Evolutionary conservation across 2,329 filamentous ascomycete species (phyloP), one percentile per base, ranked within the genome.

Genomic region (Penicillium sp.): DNA sequence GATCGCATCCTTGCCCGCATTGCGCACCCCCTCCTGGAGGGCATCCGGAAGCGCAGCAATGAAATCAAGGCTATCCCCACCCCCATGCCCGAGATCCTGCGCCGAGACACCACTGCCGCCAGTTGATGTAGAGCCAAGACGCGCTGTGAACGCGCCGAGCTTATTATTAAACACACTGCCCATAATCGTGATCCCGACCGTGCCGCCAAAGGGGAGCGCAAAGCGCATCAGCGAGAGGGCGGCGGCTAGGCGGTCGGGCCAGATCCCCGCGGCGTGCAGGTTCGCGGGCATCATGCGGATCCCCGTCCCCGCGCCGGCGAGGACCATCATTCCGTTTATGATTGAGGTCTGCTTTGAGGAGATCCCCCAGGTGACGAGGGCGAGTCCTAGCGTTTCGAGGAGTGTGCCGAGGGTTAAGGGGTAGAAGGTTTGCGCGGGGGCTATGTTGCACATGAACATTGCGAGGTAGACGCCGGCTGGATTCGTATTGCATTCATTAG

Each of bases 161-260:
- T 83, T 81, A 57, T 91, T 91, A 70, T 90, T 89, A 73, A 90
- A 90, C 1, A 91, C 87, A 8, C 85, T 83, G 15, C 87, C 84
- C 88, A 91, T 90, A 68, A 91, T 82, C 0, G 88, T 89, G 50
- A 90, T 79, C 0, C 84, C 85, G 3, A 91, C 74, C 0, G 88
- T 90, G 13, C 89, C 88, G 3, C 89, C 88, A 26, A 91, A 84
- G 0, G 87, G 86, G 17, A 85, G 62, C 2, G 86, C 82, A 57
- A 91, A 85, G 0, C 83, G 80, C 73, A 89, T 82, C 9, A 91
- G 71, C 0, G 84, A 86, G 60, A 88, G 83, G 3, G 90, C 85
- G 0, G 84, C 79, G 0, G 88, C 83, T 13, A 89, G 84, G 30
- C 83, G 76, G 4, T 81, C 73, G 0, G 85, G 86, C 74, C 88